Base-by-base conservation (phyloP, 768 basidiomycete genomes). In the Holtermanniella nyarrowii region DNA sequence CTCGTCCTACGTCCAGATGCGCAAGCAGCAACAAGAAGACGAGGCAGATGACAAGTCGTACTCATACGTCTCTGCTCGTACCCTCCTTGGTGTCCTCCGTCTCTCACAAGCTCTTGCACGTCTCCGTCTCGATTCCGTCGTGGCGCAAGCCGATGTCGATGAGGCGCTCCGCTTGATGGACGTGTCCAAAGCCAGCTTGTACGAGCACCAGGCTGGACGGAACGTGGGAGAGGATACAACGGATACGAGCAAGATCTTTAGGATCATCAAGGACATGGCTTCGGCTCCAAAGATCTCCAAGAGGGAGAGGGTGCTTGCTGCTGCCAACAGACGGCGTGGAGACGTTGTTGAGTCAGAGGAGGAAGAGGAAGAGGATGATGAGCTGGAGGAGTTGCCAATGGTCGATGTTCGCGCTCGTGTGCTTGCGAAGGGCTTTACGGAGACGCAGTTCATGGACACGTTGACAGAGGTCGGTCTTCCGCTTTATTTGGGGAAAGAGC, bases 131-230 rank as follows among this genome's bases (percentile, higher is more conserved):
- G 80, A 85, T 46, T 80, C 84, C 62, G 74, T 74, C 1, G 95
- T 97, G 39, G 82, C 82, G 45, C 81, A 83, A 50, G 77, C 79
- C 37, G 95, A 99, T 66, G 90, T 99, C 12, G 90, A 97, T 65
- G 95, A 97, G 73, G 95, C 95, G 1, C 76, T 99, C 56, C 82
- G 95, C 37, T 75, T 99, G 55, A 97, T 99, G 91, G 88, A 90
- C 53, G 88, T 86, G 60, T 88, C 86, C 74, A 99, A 97, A 72
- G 85, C 87, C 65, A 88, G 84, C 63, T 74, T 99, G 60, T 77
- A 82, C 49, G 71, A 72, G 45, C 60, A 70, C 54, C 87, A 91
- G 42, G 87, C 88, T 11, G 79, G 81, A 18, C 83, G 84, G 41
- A 77, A 77, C 42, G 83, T 81, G 26, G 73, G 69, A 5, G 75